phyloP scores from a whole-genome alignment of 345 rosid species.

The Barbarea vulgaris region DNA sequence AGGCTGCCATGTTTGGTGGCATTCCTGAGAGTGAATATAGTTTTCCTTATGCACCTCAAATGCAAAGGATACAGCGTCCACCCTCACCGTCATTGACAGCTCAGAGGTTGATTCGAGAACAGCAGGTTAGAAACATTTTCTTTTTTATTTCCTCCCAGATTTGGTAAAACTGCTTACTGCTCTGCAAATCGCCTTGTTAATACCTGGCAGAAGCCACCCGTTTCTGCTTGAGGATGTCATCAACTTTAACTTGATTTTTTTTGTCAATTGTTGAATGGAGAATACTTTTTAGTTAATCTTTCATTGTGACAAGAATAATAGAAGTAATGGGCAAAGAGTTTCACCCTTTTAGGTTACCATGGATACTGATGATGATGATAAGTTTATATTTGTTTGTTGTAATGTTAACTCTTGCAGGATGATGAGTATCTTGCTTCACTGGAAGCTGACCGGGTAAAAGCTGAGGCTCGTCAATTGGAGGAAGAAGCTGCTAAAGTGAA shows the following conservation, averaged over 20 bases:
- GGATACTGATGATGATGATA: neutral
- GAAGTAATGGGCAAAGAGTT: neutral
- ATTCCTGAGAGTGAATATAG: conserved; percentile 4
- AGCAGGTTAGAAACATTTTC: conserved; percentile 6
- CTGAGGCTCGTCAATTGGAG: conserved; percentile 14
- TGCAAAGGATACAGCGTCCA: conserved; percentile 8
- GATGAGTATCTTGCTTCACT: conserved; percentile 10
- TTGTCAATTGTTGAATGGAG: neutral
- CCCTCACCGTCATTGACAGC: conserved; percentile 18
- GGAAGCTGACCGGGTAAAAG: conserved; percentile 8
- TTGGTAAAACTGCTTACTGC: neutral
- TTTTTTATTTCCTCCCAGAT: neutral
- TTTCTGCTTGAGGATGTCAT: neutral
- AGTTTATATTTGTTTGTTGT: neutral
- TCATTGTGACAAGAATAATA: neutral
- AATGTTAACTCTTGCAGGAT: neutral
- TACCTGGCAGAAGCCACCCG: neutral
- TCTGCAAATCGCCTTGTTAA: neutral
- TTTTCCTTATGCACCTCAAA: neutral
- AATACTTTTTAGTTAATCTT: neutral
- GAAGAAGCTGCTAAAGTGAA: conserved; percentile 12
- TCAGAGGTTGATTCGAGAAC: conserved; percentile 13
- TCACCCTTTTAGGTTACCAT: neutral
- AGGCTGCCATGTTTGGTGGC: conserved; percentile 16
- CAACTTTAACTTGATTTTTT: neutral